Base-by-base conservation (phyloP, 1,139 yeast species). In the Hemisphaericaspora lyxosophila region DNA sequence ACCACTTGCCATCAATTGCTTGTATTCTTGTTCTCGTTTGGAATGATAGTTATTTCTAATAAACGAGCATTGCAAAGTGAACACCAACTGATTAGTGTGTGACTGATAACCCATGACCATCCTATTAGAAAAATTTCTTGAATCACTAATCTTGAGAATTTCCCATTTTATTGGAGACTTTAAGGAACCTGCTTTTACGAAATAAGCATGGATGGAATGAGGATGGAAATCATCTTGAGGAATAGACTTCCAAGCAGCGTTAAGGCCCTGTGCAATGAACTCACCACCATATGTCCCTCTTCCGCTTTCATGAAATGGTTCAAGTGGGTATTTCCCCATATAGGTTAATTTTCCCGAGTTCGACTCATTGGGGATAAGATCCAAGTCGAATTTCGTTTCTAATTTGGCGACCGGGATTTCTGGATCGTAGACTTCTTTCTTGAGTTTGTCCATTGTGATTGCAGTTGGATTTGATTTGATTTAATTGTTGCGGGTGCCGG, bases 281-380 rank as follows among this genome's bases (percentile, higher is more conserved):
- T 70, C 75, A 3, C 75, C 75, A 3, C 75, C 75, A 46, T 60
- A 70, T 2, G 67, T 59, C 1, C 73, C 75, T 41, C 72, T 51
- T 4, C 57, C 60, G 1, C 55, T 67, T 8, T 49, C 54, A 13
- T 44, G 40, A 38, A 55, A 57, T 8, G 67, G 60, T 45, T 67
- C 65, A 37, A 70, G 56, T 2, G 73, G 74, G 45, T 64, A 59
- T 27, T 58, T 59, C 1, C 73, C 73, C 16, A 51, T 49, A 25
- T 46, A 60, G 1, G 46, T 34, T 16, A 38, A n/a, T 31, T 41
- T 46, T 9, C 26, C 3, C 22, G 16, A 18, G 31, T 35, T 35
- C 29, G 41, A 42, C 14, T 42, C 32, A 14, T 35, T 24, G 6
- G 34, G 24, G 4, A 42, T 29, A 11, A 45, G 17, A 17, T 31